Percentiles rank a stretch among this genome's conserved stretches.
These are phyloP conservation scores for Entomortierella parvispora DNA, from an alignment of 192 early-diverging fungal genomes.

Conservation along the genomic window DNA sequence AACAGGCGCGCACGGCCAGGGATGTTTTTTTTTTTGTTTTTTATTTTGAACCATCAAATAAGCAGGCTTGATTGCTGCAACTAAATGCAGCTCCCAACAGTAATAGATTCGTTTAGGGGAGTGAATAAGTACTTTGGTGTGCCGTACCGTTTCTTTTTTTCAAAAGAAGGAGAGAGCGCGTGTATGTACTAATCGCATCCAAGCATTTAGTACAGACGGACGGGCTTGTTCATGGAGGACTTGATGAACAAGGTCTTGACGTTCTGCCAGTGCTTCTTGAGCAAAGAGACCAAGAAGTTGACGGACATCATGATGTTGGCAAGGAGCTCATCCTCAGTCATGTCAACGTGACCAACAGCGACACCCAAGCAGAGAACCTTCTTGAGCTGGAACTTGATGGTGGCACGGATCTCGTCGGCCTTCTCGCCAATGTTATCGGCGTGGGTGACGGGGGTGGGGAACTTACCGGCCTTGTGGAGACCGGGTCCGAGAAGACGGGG, in stretches of 20 bases:
- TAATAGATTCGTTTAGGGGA: conserved; percentile 35
- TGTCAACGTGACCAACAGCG: conserved; percentile 93
- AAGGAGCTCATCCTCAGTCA: conserved; percentile 95
- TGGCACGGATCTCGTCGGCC: conserved; percentile 93
- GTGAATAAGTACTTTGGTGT: conserved; percentile 57
- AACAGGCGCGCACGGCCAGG: not conserved
- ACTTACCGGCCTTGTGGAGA: conserved; percentile 99
- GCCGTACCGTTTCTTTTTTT: conserved; percentile 29
- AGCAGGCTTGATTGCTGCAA: conserved; percentile 55
- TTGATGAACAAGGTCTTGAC: conserved; percentile 98
- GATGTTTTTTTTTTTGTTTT: conserved; percentile 29
- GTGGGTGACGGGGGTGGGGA: conserved; percentile 96
- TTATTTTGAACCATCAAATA: conserved; percentile 57
- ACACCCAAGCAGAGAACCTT: conserved; percentile 98
- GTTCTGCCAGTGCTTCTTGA: conserved; percentile 99
- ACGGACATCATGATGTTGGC: conserved; percentile 97
- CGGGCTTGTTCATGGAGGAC: conserved; percentile 95
- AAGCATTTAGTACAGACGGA: conserved; percentile 81
- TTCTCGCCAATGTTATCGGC: conserved; percentile 86
- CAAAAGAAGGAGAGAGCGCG: not conserved
- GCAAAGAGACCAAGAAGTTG: conserved; percentile 97
- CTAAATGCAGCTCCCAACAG: conserved; percentile 55
- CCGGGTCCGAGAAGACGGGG: conserved; percentile 98
- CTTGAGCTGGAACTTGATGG: conserved; percentile 99
- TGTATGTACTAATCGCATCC: not conserved